Evolutionary conservation across 768 basidiomycete species (phyloP), one percentile per base, ranked within the genome.

Genomic region (Tremella fuciformis): DNA sequence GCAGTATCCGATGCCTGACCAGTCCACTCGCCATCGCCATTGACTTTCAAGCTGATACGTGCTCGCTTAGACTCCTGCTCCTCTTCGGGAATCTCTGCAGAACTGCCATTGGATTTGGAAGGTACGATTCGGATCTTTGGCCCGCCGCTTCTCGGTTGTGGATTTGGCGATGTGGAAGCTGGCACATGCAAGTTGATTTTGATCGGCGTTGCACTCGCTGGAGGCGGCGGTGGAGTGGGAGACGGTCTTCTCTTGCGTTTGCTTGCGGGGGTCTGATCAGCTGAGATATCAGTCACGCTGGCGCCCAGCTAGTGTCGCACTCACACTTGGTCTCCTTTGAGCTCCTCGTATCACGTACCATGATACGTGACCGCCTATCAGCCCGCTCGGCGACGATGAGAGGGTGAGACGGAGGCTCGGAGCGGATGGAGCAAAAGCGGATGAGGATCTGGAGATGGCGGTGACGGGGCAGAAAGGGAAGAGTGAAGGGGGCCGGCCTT

Each of bases 171-270:
- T 26, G 42, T 24, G 16, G 44, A 3, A 13, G 55, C 44, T 3
- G 56, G 56, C 19, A 57, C 22, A 22, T 24, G 25, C 11, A 57
- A 15, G 13, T 52, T 52, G 51, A 52, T 22, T 24, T 49, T 56
- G 44, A 47, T 15, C 16, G 49, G 26, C n/a, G 53, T 56, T 6
- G 42, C 29, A 34, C 29, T 34, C 6, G 11, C 18, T 37, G 18
- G 37, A 13, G 41, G 24, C 19, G 52, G 55, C 8, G 52, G 37
- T 25, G 51, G 26, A 19, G 55, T 50, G 11, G 58, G 44, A 11
- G 63, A 56, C 7, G 46, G 26, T 25, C 40, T 29, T 46, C 63
- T 51, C 48, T 65, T 65, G 13, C 63, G 55, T 39, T 64, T 64
- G 47, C 50, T 58, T 0, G 49, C 57, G 1, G 59, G 55, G 52